Conservation (phyloP, 495 filamentous ascomycete species). For the Venustampulla echinocandica region DNA sequence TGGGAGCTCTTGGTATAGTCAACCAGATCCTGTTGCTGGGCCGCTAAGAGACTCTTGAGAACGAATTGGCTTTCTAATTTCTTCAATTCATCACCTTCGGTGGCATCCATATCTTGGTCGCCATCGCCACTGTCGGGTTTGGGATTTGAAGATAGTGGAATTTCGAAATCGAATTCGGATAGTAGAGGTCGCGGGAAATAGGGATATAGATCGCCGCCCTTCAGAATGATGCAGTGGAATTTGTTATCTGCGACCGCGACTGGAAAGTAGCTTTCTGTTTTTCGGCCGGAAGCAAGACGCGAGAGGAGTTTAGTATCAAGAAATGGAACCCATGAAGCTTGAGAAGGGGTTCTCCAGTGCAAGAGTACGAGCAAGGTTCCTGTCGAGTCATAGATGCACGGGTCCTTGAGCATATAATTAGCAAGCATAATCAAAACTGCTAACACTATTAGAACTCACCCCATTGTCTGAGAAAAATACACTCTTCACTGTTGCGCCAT, state of each 20-base stretch:
- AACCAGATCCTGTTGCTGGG: constrained; percentile 64
- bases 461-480: constrained; percentile 90
- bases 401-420: constrained; percentile 47
- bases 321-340: constrained; percentile 85
- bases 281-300: constrained; percentile 71
- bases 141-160: constrained; percentile 57
- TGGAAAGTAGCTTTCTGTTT: constrained; percentile 88
- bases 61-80: constrained; percentile 71
- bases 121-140: constrained; percentile 18
- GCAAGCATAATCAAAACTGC: neutral
- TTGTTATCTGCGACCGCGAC: constrained; percentile 85
- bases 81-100: constrained; percentile 29
- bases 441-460: constrained; percentile 43
- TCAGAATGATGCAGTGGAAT: constrained; percentile 98
- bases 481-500: constrained; percentile 58
- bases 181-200: constrained; percentile 92
- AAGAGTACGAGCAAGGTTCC: constrained; percentile 79
- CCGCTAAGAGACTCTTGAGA: constrained; percentile 58
- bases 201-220: constrained; percentile 84
- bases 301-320: constrained; percentile 80
- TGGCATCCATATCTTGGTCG: constrained; percentile 27
- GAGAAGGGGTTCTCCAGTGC: constrained; percentile 79
- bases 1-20: constrained; percentile 47
- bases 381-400: constrained; percentile 86
- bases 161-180: constrained; percentile 84